Evolutionary conservation across 768 basidiomycete genomes (phyloP).

Genomic region (Cystofilobasidium capitatum): DNA sequence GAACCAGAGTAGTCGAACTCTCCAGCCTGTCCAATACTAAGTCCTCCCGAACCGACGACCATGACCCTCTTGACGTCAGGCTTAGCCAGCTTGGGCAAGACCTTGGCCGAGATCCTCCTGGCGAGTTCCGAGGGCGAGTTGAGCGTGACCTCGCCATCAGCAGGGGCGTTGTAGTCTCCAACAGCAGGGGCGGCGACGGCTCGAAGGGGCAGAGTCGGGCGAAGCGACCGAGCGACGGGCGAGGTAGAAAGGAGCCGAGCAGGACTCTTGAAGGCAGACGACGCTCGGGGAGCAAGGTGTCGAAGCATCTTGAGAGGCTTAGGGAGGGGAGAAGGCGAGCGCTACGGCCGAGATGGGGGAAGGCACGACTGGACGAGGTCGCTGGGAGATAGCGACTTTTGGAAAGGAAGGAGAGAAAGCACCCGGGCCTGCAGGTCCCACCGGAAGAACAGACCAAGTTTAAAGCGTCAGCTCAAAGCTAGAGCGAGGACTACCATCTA

Average conservation of each 20-base stretch:
- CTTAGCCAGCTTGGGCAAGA: constrained; percentile 80
- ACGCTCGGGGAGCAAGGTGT: not conserved
- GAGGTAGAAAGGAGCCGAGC: constrained; percentile 11
- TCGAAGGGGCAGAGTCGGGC: constrained; percentile 12
- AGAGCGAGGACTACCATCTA: too few species aligned
- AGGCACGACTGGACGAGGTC: too few species aligned
- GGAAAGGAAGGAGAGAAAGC: too few species aligned
- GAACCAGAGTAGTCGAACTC: constrained; percentile 94
- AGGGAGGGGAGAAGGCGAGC: not conserved
- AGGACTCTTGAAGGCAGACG: not conserved
- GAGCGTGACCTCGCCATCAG: constrained; percentile 43
- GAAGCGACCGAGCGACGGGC: not conserved
- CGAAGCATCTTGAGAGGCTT: constrained; percentile 1
- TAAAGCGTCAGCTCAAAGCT: too few species aligned
- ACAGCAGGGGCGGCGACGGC: constrained; percentile 42
- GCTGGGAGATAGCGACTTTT: too few species aligned
- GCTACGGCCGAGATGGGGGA: not conserved
- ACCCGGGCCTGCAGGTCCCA: too few species aligned
- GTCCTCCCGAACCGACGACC: constrained; percentile 90
- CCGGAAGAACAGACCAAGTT: too few species aligned
- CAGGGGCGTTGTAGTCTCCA: constrained; percentile 34
- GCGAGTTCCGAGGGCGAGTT: constrained; percentile 93
- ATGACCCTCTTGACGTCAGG: constrained; percentile 90
- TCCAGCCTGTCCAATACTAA: constrained; percentile 95
- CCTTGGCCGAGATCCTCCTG: constrained; percentile 82